Base-by-base conservation (phyloP, 169 alveolate genomes). In the Nephromyces sp. region DNA sequence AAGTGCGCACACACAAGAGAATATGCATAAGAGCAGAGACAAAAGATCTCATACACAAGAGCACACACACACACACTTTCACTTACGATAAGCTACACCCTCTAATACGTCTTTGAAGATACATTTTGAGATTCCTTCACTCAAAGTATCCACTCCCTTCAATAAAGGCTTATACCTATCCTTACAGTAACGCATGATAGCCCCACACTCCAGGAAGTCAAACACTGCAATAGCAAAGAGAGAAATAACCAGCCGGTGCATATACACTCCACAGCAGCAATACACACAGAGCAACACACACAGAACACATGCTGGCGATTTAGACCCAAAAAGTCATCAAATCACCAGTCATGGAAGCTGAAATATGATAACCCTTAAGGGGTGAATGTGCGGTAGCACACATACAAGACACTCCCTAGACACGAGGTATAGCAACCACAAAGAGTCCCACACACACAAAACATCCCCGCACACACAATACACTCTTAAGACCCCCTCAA, bases 51-150 rank as follows among this genome's bases (percentile, higher is more conserved):
- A 30, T 2, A 21, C 22, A 52, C 22, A 22, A 68, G 28, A 5
- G n/a, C 51, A 0, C 28, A 31, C 63, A 52, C 32, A 25, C 32
- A 22, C 61, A 43, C 2, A 3, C 3, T 8, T 27, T 51, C 15
- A 21, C 79, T 73, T 70, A 73, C 79, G 67, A 52, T 73, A 63
- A 15, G 66, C 68, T 30, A 73, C 8, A 8, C 79, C 79, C 52
- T 73, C 79, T 2, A 68, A 63, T n/a, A 68, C 79, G 34, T 73
- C 79, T 32, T 68, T 68, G 57, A 73, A 66, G 62, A 73, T 66
- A 64, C 79, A 73, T 21, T 73, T 73, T 3, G 79, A 72, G 27
- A 52, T 63, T 51, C 69, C 73, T 43, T 73, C 79, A 0, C 74
- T 34, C 52, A 63, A 72, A 6, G 70, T 61, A 32, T 72, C 22